Evolutionary conservation across 352 stramenopile genomes (phyloP), one percentile per base, ranked within the genome.

Genomic region (Globisporangium camurandrum): DNA sequence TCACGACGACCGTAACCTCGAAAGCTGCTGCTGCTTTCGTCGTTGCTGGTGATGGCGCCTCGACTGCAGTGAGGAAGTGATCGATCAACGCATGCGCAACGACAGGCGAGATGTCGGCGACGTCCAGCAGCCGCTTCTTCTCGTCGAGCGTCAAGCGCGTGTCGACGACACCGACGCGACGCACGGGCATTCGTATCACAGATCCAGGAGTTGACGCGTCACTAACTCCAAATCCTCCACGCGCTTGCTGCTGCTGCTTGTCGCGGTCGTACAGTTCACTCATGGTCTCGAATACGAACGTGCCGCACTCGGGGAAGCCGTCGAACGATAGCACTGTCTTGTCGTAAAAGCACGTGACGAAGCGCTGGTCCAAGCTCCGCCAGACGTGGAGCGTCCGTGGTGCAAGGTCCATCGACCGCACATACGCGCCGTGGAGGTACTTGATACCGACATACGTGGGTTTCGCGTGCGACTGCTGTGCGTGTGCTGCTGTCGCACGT

Each of bases 211-310:
- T n/a, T n/a, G 11, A n/a, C 44, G 16, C 43, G 31, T 43, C 31
- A 2, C 38, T 37, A n/a, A n/a, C n/a, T n/a, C n/a, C n/a, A n/a
- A n/a, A n/a, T n/a, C n/a, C n/a, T n/a, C n/a, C n/a, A n/a, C n/a
- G n/a, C n/a, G n/a, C n/a, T n/a, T n/a, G n/a, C n/a, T n/a, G n/a
- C n/a, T n/a, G n/a, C 26, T 45, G n/a, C 41, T 54, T 52, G 14
- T 61, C 52, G 39, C 46, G 47, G 22, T 61, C 57, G 37, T 65
- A 65, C 4, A 65, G 14, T 26, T 65, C 53, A 17, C 57, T 52
- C 47, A 61, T 61, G 17, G 57, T 59, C 38, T 65, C 57, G 41
- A 65, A 61, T 16, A 65, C 53, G 34, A 58, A 61, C 28, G 57
- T 53, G 3, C 57, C 57, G 23, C 57, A 65, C 42, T 65, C 53